Evolutionary conservation across 2,329 filamentous ascomycete genomes (phyloP).

Genomic region (Teratosphaeria pseudoeucalypti): DNA sequence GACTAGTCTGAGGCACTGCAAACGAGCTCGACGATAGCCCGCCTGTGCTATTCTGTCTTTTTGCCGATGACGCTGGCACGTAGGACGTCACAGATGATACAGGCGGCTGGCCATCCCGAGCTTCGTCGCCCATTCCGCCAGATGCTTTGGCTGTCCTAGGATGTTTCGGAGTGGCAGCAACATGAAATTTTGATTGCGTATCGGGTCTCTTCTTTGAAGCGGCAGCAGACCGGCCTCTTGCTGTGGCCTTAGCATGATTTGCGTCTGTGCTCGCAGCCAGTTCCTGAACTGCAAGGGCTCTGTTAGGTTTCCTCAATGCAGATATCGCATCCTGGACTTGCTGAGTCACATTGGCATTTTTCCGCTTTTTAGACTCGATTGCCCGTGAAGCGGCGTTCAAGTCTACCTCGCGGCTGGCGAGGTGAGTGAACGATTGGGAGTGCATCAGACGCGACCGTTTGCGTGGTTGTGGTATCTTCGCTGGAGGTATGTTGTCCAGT

Average conservation of each 20-base stretch:
- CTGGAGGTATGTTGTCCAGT: constrained; percentile 30
- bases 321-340: constrained; percentile 66
- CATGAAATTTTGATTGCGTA: constrained; percentile 25
- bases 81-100: constrained; percentile 21
- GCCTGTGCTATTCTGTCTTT: constrained; percentile 16
- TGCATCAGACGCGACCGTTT: constrained; percentile 30
- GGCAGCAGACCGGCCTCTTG: constrained; percentile 8
- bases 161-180: constrained; percentile 34
- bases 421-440: constrained; percentile 7
- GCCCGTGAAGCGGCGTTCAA: constrained; percentile 42
- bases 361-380: constrained; percentile 50
- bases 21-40: constrained; percentile 10
- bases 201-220: constrained; percentile 17
- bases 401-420: constrained; percentile 42
- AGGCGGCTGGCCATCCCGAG: constrained; percentile 8
- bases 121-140: constrained; percentile 13
- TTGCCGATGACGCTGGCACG: constrained; percentile 32
- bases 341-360: constrained; percentile 56
- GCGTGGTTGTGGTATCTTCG: constrained; percentile 11
- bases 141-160: constrained; percentile 15
- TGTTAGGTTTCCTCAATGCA: constrained; percentile 64
- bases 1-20: constrained; percentile 22
- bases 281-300: constrained; percentile 56
- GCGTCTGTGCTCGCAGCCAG: constrained; percentile 58
- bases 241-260: constrained; percentile 31